phyloP scores from a whole-genome alignment of 495 filamentous ascomycete genomes.

The Hyaloscypha variabilis region DNA sequence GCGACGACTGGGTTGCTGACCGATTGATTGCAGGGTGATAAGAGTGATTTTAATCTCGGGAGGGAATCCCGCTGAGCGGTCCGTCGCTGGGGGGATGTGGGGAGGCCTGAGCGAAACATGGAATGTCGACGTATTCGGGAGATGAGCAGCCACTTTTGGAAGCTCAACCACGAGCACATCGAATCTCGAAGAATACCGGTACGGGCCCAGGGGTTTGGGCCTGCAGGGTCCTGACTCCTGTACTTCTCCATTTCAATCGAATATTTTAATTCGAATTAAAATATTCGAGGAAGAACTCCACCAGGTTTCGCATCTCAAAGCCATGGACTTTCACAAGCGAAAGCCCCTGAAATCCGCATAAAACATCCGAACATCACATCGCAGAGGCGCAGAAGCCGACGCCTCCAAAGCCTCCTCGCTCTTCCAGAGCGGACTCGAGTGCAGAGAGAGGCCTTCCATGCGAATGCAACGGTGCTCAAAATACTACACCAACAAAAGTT shows the following conservation, averaged over 20 bases:
- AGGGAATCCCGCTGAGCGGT: not conserved
- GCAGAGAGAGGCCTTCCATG: no score
- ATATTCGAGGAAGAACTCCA: not conserved
- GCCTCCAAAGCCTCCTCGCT: no score
- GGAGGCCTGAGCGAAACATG: not conserved
- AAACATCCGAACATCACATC: not conserved
- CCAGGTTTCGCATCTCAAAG: not conserved
- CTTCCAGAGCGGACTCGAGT: not conserved
- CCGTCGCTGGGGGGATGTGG: not conserved
- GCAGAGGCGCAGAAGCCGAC: not conserved
- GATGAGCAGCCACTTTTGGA: not conserved
- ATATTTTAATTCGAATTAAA: not conserved
- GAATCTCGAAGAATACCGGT: not conserved
- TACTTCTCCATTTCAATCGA: not conserved
- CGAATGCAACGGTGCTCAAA: no score
- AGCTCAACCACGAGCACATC: not conserved
- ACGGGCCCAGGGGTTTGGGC: not conserved
- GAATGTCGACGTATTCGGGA: not conserved
- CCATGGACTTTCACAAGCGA: not conserved
- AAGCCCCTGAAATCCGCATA: not conserved
- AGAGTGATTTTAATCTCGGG: not conserved
- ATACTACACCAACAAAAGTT: not conserved
- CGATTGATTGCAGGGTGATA: not conserved
- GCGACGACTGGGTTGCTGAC: not conserved
- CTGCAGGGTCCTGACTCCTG: not conserved